A percentile compares a stretch with the other conserved stretches of the same genome.
Evolutionary conservation across 1,284 basidiomycete genomes (phyloP).

Genomic region (Ceratorhiza oryzae-sativae): DNA sequence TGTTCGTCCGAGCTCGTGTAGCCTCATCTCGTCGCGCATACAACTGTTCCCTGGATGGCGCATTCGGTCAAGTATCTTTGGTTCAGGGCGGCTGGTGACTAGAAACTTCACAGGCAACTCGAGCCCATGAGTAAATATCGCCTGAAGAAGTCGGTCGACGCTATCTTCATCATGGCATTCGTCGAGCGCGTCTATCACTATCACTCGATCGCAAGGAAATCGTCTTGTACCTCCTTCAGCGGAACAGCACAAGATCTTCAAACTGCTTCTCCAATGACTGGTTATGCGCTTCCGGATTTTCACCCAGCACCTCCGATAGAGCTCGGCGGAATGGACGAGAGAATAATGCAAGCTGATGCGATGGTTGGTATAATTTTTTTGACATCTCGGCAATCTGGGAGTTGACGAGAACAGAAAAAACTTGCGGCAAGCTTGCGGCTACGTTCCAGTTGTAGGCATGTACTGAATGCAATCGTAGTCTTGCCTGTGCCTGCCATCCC

Average conservation of each 20-base stretch:
- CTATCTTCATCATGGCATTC: not conserved
- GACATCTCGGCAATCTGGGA: constrained; percentile 22
- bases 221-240: not conserved
- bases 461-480: constrained; percentile 43
- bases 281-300: not conserved
- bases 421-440: constrained; percentile 46
- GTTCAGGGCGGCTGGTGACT: not conserved
- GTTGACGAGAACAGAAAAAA: constrained; percentile 48
- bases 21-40: not conserved
- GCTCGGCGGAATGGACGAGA: constrained; percentile 7
- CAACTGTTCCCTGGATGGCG: not conserved
- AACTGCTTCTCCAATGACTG: not conserved
- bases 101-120: not conserved
- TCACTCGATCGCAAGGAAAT: not conserved
- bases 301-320: not conserved
- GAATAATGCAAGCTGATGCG: constrained; percentile 36
- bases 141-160: not conserved
- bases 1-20: constrained; percentile 36
- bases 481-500: constrained; percentile 47
- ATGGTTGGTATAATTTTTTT: constrained; percentile 30
- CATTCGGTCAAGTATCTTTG: not conserved
- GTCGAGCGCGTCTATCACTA: constrained; percentile 10
- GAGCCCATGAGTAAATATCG: not conserved
- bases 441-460: constrained; percentile 39
- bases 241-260: not conserved